Percentiles rank a stretch among this genome's conserved stretches.
Evolutionary conservation across 768 basidiomycete genomes (phyloP).

Genomic region (Auricularia heimuer): DNA sequence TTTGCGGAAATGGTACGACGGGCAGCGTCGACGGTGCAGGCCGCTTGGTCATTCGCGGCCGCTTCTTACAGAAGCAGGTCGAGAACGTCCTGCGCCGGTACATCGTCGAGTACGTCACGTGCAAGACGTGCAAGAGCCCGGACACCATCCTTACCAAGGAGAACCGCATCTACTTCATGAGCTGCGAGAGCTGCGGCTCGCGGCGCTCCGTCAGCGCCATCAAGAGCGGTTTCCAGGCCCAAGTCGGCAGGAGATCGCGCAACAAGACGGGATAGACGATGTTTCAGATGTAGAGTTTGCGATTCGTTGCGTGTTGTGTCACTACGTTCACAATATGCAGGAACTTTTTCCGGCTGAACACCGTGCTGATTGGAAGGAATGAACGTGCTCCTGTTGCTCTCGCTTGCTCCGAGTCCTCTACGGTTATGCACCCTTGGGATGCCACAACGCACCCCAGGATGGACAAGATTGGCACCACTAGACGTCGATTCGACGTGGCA

Average conservation of each 20-base stretch:
- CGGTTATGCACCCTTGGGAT: too few relatives aligned
- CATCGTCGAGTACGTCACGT: slow-evolving; percentile 89
- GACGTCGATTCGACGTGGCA: too few relatives aligned
- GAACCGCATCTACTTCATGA: slow-evolving; percentile 98
- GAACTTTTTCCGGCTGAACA: too few relatives aligned
- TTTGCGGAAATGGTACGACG: slow-evolving; percentile 97
- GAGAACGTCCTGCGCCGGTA: slow-evolving; percentile 85
- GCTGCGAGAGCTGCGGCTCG: slow-evolving; percentile 85
- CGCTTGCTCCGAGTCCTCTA: too few relatives aligned
- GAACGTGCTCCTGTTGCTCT: too few relatives aligned
- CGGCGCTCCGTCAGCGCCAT: slow-evolving; percentile 88
- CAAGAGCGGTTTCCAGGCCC: slow-evolving; percentile 98
- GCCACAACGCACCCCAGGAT: too few relatives aligned
- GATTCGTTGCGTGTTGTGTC: background rate
- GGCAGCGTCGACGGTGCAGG: slow-evolving; percentile 89
- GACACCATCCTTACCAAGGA: slow-evolving; percentile 96
- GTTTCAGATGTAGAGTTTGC: background rate
- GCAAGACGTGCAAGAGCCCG: slow-evolving; percentile 98
- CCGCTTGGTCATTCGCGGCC: slow-evolving; percentile 91
- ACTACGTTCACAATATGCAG: too few relatives aligned
- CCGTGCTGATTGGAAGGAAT: too few relatives aligned
- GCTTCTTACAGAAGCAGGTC: slow-evolving; percentile 97
- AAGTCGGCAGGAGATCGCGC: slow-evolving; percentile 47
- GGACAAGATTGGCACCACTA: too few relatives aligned
- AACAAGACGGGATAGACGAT: slow-evolving; percentile 7